phyloP scores from a whole-genome alignment of 768 basidiomycete species.

The Hypsizygus marmoreus region DNA sequence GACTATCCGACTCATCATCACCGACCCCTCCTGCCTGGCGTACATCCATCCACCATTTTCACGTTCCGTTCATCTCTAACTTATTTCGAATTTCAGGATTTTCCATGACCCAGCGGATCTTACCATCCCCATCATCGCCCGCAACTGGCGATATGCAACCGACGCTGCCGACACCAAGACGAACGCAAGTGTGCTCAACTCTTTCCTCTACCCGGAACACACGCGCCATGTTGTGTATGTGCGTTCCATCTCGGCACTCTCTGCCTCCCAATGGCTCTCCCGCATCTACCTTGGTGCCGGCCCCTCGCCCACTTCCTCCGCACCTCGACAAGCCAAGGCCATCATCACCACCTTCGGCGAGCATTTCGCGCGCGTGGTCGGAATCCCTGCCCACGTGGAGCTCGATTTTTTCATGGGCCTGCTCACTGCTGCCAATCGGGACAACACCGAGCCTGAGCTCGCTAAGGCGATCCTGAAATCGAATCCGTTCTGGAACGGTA shows the following conservation, averaged over 20 bases:
- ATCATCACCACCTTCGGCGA: conserved; percentile 3
- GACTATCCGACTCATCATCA: conserved; percentile 2
- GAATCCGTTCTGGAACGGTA: conserved; percentile 9
- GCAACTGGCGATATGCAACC: conserved; percentile 11
- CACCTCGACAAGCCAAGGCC: conserved; percentile 6
- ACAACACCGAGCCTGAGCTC: conserved; percentile 8
- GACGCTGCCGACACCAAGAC: background rate
- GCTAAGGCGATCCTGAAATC: conserved; percentile 1
- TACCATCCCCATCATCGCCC: conserved; percentile 9
- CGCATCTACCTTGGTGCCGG: conserved; percentile 8
- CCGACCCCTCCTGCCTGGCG: conserved; percentile 7
- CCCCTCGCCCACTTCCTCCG: background rate
- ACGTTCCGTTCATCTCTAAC: background rate
- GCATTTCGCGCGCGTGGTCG: conserved; percentile 3
- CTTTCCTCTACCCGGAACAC: conserved; percentile 3
- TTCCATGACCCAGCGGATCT: conserved; percentile 8
- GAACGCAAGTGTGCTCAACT: background rate
- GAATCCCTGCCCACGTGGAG: background rate
- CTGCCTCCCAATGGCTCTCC: background rate
- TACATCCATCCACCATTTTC: background rate
- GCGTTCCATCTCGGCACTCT: background rate
- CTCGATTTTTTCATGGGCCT: conserved; percentile 3
- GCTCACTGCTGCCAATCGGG: background rate
- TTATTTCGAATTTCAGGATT: background rate
- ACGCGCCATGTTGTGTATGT: conserved; percentile 7